Conservation (phyloP, 2,329 filamentous ascomycete genomes). For the Sarocladium kiliense region DNA sequence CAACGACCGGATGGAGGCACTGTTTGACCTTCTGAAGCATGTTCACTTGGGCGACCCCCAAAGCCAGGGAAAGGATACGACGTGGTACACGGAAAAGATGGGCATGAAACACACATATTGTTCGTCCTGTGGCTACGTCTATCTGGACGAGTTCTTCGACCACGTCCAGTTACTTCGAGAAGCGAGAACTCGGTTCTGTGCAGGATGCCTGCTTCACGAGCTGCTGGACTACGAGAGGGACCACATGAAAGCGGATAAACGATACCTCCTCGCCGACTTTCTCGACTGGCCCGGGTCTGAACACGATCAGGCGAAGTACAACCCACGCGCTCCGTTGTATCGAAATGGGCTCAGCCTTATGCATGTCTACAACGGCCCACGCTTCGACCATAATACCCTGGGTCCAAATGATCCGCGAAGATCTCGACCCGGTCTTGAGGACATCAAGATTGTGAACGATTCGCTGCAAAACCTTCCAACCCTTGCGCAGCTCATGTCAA, state of each 20-base stretch:
- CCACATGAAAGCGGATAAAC: slow-evolving; percentile 20
- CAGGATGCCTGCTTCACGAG: slow-evolving; percentile 23
- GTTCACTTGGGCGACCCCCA: slow-evolving; percentile 21
- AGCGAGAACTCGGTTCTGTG: slow-evolving; percentile 15
- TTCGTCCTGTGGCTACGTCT: slow-evolving; percentile 28
- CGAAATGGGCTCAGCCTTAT: slow-evolving; percentile 15
- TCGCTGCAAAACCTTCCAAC: slow-evolving; percentile 23
- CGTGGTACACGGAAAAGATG: slow-evolving; percentile 15
- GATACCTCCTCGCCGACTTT: slow-evolving; percentile 15
- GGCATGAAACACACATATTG: slow-evolving; percentile 22
- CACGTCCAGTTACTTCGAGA: slow-evolving; percentile 10
- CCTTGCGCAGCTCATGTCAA: slow-evolving; percentile 15
- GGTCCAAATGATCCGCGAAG: background rate
- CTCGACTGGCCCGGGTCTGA: slow-evolving; percentile 19
- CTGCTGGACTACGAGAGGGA: slow-evolving; percentile 24
- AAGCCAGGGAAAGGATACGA: slow-evolving; percentile 16
- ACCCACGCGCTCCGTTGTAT: slow-evolving; percentile 25
- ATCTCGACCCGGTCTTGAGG: background rate
- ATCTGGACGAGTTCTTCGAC: slow-evolving; percentile 24
- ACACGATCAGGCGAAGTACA: slow-evolving; percentile 14
- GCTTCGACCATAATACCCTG: slow-evolving; percentile 9
- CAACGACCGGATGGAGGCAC: slow-evolving; percentile 14
- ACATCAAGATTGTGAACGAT: slow-evolving; percentile 20
- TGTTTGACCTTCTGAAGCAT: slow-evolving; percentile 29
- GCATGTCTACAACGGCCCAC: slow-evolving; percentile 11